Evolutionary conservation across 2,329 filamentous ascomycete species (phyloP), one percentile per base, ranked within the genome.

Genomic region (Neonectria faginata): DNA sequence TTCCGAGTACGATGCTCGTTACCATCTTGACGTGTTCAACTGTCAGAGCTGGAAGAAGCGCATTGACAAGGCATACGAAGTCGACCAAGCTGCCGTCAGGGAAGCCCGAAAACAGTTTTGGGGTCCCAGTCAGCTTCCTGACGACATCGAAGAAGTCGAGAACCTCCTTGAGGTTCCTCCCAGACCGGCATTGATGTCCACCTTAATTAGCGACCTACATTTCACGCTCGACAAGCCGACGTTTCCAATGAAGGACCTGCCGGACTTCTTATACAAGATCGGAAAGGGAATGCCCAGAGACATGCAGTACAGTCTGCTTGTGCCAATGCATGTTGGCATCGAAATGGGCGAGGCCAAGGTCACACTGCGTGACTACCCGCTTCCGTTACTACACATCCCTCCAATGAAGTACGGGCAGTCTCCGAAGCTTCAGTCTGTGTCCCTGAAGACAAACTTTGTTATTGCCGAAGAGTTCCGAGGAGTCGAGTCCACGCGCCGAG

Each of bases 201-300:
- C 92, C 6, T 81, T 93, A 47, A 89, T 98, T 70, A 93, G 90
- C 65, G 95, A 99, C 76, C 83, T 99, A 33, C 91, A 95, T 67
- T 85, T 99, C 60, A 84, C 89, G 33, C 85, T 99, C 64, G 96
- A 98, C 78, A 97, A 97, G 77, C 96, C 96, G 0, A 95, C 92
- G 0, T 99, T 99, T 76, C 91, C 94, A 0, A 82, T 97, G 64
- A 84, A 88, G 3, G 90, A 97, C 12, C 88, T 95, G 59, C 92
- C 95, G 0, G 87, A 91, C 16, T 99, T 97, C 76, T 82, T 99
- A 27, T 87, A 97, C 75, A 88, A 89, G 52, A 90, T 98, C 62
- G 96, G 96, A n/a, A 99, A 99, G 80, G 96, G 96, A 1, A 97
- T 99, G 89, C 96, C 96, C 1, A 85, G 89, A 67, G 91, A 97